Base-by-base conservation (phyloP, 257 asterid genomes). In the Solanum sitiens region DNA sequence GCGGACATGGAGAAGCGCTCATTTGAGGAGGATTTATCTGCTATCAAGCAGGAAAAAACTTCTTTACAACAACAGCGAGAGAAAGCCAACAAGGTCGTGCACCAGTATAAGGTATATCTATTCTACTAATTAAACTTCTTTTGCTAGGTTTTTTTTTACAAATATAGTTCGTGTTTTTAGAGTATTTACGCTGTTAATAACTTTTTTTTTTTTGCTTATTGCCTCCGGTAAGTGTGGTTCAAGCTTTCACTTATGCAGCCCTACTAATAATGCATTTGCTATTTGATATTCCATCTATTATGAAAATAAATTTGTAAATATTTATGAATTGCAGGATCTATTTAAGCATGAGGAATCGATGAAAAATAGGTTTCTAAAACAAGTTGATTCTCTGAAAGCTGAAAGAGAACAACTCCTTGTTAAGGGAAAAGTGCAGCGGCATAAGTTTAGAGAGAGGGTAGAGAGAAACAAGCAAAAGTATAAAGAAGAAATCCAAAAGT, bases 101-200 rank as follows among this genome's bases (percentile, higher is more conserved):
- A 90, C 84, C 95, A 93, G 91, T 89, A 93, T 87, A 91, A 95
- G 99, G 98, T 95, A 95, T 59, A 35, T 70, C 44, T 74, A 70
- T 85, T 70, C 20, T 74, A 30, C 32, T 42, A 85, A 42, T 23
- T 2, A 15, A 56, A n/a, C 14, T 10, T 33, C 30, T 84, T 79
- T 14, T 39, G 25, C 7, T 84, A 84, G 75, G 39, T 8, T 16
- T 21, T 53, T 6, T 80, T 61, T 59, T 8, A 37, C 35, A 84
- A 63, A 63, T 56, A 83, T 42, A 39, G 40, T 39, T 63, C 33
- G n/a, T 44, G 84, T 27, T 79, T 76, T 74, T 42, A n/a, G 18
- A n/a, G 61, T 44, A 35, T 21, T 39, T 16, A 40, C 59, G 23
- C 4, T 3, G 12, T 42, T 9, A 45, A 47, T 45, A n/a, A 79